These are phyloP conservation scores for Pseudozyma tsukubaensis DNA, from an alignment of 1,284 basidiomycete species.

Conservation along the genomic window DNA sequence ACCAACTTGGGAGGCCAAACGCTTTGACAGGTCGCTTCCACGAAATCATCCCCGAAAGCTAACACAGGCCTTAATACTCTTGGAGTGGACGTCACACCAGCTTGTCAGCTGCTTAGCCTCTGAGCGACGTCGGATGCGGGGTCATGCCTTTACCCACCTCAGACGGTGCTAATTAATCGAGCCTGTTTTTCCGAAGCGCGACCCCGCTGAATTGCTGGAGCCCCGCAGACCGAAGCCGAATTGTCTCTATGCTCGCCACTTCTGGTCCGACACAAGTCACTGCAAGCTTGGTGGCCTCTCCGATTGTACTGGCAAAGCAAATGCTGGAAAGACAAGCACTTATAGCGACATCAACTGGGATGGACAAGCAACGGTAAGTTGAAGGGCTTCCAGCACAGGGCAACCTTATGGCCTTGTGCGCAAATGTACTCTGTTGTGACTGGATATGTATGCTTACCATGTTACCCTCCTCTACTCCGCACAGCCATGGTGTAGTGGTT, in stretches of 20 bases:
- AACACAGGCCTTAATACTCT: neutral
- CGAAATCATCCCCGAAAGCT: neutral
- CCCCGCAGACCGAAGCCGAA: neutral
- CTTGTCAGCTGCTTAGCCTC: neutral
- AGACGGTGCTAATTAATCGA: too few relatives aligned
- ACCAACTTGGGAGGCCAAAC: neutral
- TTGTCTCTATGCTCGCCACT: neutral
- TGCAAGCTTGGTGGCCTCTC: neutral
- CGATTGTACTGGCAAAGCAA: neutral
- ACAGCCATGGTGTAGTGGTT: slow-evolving; percentile 22
- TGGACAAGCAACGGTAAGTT: too few relatives aligned
- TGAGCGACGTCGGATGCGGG: too few relatives aligned
- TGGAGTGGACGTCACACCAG: neutral
- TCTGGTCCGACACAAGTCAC: neutral
- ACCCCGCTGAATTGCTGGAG: neutral
- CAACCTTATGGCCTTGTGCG: too few relatives aligned
- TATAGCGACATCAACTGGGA: too few relatives aligned
- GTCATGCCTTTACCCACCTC: too few relatives aligned
- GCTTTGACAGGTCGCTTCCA: neutral
- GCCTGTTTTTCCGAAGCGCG: too few relatives aligned
- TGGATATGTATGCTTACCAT: too few relatives aligned
- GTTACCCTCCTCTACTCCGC: neutral
- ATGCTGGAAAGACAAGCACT: too few relatives aligned
- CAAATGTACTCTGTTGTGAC: too few relatives aligned
- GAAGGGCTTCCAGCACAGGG: too few relatives aligned